Evolutionary conservation across 441 rosid genomes (phyloP).

Genomic region (Mallotus japonicus): DNA sequence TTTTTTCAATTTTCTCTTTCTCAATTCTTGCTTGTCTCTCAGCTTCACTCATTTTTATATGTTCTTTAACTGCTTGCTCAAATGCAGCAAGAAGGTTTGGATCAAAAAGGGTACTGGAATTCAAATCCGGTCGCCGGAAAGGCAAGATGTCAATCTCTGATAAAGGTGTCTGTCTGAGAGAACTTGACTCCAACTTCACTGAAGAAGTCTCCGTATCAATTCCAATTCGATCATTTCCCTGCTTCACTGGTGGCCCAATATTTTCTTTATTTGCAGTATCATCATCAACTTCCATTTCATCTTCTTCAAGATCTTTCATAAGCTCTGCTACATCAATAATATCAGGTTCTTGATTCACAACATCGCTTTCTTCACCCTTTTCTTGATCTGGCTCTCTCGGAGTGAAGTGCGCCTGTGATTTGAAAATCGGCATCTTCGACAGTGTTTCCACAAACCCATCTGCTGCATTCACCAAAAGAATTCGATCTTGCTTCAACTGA

Average conservation of each 20-base stretch:
- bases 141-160: slow-evolving; percentile 47
- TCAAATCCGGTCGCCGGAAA: slow-evolving; percentile 72
- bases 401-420: slow-evolving; percentile 30
- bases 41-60: slow-evolving; percentile 37
- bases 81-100: slow-evolving; percentile 73
- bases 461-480: slow-evolving; percentile 53
- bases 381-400: slow-evolving; percentile 31
- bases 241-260: slow-evolving; percentile 32
- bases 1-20: slow-evolving; percentile 22
- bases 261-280: slow-evolving; percentile 49
- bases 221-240: neutral
- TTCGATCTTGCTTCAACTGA: slow-evolving; percentile 58
- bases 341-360: slow-evolving; percentile 36
- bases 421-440: slow-evolving; percentile 33
- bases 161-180: slow-evolving; percentile 29
- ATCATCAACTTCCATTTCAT: slow-evolving; percentile 25
- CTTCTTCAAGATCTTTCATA: slow-evolving; percentile 49
- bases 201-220: slow-evolving; percentile 9
- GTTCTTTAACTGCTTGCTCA: slow-evolving; percentile 53
- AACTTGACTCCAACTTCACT: slow-evolving; percentile 14
- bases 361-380: slow-evolving; percentile 8
- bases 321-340: slow-evolving; percentile 44
- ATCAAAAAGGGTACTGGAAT: slow-evolving; percentile 68
- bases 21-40: slow-evolving; percentile 27
- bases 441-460: slow-evolving; percentile 52